Base-by-base conservation (phyloP, 768 basidiomycete genomes). In the Tylopilus rubrobrunneus region DNA sequence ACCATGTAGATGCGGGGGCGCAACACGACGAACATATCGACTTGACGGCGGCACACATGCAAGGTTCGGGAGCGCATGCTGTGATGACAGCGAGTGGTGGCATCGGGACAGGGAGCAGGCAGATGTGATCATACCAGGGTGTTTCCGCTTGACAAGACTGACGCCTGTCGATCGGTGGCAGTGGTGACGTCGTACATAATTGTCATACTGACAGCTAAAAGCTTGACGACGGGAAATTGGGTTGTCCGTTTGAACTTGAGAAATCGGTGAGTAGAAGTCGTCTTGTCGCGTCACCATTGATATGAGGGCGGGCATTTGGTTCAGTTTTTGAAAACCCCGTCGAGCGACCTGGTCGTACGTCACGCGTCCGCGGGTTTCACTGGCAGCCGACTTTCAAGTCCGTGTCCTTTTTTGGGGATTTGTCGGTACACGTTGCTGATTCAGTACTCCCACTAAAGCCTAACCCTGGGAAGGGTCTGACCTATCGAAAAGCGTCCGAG, bases 391-490 rank as follows among this genome's bases (percentile, higher is more conserved):
- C n/a, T n/a, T n/a, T n/a, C 36, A 5, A 37, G 36, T 37, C 36
- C 36, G 4, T 37, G 36, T 6, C 37, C 37, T 39, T 39, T 37
- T 39, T 39, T 3, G 37, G 36, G 36, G 37, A 19, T 19, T n/a
- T n/a, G n/a, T 39, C n/a, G 37, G 36, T 17, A 39, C 37, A 39
- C 37, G 7, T 19, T 39, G 37, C 37, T 19, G 8, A 14, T 28
- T 15, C 37, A 37, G 27, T 15, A 21, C 15, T 43, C 45, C 25
- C 33, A 48, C 37, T 53, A 8, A 33, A 31, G 27, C 21, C 41
- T 44, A 9, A 45, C 58, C 58, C 52, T 55, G 58, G 17, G 33
- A 53, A 45, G 47, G 49, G 33, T 45, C 37, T 25, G 34, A 31
- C 5, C 21, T 10, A 1, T 34, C 17, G 7, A 11, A 34, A 34